Evolutionary conservation across 345 rosid genomes (phyloP).

Genomic region (Pseudoturritis turrita): DNA sequence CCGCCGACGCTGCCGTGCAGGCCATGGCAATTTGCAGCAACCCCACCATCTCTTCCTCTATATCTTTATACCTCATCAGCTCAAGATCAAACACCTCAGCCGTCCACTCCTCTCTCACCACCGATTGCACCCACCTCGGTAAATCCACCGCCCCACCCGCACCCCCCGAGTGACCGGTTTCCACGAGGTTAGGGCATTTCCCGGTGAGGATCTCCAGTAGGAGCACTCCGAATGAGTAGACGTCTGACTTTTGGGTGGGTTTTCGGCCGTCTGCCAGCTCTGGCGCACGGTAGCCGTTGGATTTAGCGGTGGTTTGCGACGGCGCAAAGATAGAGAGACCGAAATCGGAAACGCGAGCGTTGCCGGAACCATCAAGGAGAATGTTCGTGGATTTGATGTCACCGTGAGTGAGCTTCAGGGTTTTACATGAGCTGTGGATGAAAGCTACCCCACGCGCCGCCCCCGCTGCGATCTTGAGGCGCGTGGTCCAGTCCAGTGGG

Average conservation of each 20-base stretch:
- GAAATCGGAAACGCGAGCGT: slow-evolving; percentile 64
- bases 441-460: slow-evolving; percentile 79
- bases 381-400: slow-evolving; percentile 82
- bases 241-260: slow-evolving; percentile 62
- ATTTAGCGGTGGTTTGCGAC: slow-evolving; percentile 32
- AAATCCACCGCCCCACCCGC: slow-evolving; percentile 55
- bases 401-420: slow-evolving; percentile 76
- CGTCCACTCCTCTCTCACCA: slow-evolving; percentile 87
- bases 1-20: slow-evolving; percentile 44
- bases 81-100: slow-evolving; percentile 84
- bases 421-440: slow-evolving; percentile 67
- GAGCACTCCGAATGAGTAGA: slow-evolving; percentile 78
- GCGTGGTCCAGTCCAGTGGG: slow-evolving; percentile 83
- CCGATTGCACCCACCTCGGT: slow-evolving; percentile 78
- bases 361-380: slow-evolving; percentile 61
- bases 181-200: slow-evolving; percentile 59
- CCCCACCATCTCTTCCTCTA: slow-evolving; percentile 86
- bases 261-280: slow-evolving; percentile 48
- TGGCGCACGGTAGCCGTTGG: slow-evolving; percentile 76
- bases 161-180: slow-evolving; percentile 37
- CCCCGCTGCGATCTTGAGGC: slow-evolving; percentile 75
- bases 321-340: slow-evolving; percentile 57
- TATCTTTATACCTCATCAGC: slow-evolving; percentile 80
- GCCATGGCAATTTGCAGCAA: slow-evolving; percentile 67
- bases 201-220: slow-evolving; percentile 75